phyloP scores from a whole-genome alignment of 176 grass and related monocot species.

The Dendrocalamus sinicus region DNA sequence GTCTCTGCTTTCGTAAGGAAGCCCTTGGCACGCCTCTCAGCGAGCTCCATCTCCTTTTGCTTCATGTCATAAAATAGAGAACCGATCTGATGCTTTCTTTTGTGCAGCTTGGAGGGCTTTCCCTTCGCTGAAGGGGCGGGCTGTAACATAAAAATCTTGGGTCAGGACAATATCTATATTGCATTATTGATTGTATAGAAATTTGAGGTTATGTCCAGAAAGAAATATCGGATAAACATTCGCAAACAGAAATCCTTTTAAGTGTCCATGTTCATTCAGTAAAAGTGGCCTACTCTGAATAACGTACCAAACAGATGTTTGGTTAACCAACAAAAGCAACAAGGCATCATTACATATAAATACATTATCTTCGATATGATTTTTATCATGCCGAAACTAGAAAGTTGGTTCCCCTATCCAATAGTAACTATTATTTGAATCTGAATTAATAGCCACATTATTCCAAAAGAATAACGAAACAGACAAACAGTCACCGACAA shows the following conservation, averaged over 20 bases:
- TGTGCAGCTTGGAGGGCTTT: conserved; percentile 88
- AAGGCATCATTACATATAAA: neutral
- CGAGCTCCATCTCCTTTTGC: conserved; percentile 92
- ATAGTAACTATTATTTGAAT: neutral
- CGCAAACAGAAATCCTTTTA: neutral
- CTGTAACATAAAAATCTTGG: conserved; percentile 50
- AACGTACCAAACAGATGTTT: neutral
- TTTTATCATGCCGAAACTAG: neutral
- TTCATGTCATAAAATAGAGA: conserved; percentile 81
- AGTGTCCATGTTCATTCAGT: neutral
- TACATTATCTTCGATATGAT: neutral
- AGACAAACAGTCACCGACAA: neutral
- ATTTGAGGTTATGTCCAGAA: neutral
- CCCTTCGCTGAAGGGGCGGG: conserved; percentile 70
- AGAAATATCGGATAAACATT: neutral
- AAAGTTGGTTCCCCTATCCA: neutral
- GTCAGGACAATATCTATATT: neutral
- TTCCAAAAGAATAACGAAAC: neutral
- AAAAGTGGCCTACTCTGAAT: conserved; percentile 12
- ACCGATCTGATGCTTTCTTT: conserved; percentile 97
- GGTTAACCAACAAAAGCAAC: neutral
- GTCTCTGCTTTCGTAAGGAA: conserved; percentile 96
- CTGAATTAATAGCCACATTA: neutral
- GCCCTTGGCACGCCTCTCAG: conserved; percentile 81
- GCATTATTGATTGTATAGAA: neutral